phyloP scores from a whole-genome alignment of 164 flowering plant species.

The Paratinospora sagittata region DNA sequence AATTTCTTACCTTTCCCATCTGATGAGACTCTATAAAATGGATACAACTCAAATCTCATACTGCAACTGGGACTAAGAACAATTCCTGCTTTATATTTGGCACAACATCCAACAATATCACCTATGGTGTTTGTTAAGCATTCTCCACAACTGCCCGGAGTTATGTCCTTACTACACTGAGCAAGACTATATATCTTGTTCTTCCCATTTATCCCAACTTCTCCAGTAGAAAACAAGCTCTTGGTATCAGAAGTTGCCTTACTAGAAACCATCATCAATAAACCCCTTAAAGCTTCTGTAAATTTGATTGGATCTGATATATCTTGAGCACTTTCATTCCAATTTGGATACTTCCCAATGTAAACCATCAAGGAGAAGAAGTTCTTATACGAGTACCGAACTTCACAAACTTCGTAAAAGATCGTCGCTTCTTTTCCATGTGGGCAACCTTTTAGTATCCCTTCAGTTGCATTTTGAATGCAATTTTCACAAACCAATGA shows the following conservation, averaged over 20 bases:
- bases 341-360: conserved; percentile 19
- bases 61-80: conserved; percentile 5
- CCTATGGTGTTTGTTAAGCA: not conserved
- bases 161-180: conserved; percentile 46
- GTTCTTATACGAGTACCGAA: conserved; percentile 29
- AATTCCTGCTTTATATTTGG: not conserved
- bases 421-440: conserved; percentile 27
- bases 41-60: conserved; percentile 2
- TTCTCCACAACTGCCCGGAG: not conserved
- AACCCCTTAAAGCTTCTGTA: conserved; percentile 13
- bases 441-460: conserved; percentile 29
- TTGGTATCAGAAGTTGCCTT: conserved; percentile 11
- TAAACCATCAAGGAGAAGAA: conserved; percentile 21
- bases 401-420: conserved; percentile 39
- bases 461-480: conserved; percentile 16
- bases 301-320: conserved; percentile 25
- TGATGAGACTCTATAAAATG: not conserved
- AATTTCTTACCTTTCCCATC: not conserved
- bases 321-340: conserved; percentile 13
- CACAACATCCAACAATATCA: not conserved
- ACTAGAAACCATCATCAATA: conserved; percentile 20
- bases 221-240: conserved; percentile 29
- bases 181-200: conserved; percentile 29
- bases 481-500: conserved; percentile 30
- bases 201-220: conserved; percentile 2